phyloP scores from a whole-genome alignment of 1,284 basidiomycete species.

The Mycosarcoma maydis region DNA sequence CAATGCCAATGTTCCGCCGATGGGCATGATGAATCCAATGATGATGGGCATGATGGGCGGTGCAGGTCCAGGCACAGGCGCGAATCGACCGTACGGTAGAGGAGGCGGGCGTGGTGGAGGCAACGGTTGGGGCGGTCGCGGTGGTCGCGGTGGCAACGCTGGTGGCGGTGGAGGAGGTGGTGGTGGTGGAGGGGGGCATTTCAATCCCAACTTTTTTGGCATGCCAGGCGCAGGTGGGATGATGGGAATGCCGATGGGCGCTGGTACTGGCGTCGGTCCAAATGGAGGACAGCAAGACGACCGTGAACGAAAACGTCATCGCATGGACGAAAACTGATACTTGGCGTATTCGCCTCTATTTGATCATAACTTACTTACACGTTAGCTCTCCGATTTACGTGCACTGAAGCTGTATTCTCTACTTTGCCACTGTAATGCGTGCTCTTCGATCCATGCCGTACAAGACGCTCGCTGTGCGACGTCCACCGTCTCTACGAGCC shows the following conservation, averaged over 20 bases:
- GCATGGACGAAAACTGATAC: constrained; percentile 51
- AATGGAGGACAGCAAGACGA: constrained; percentile 21
- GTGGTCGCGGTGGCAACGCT: constrained; percentile 10
- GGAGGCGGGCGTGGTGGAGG: constrained; percentile 35
- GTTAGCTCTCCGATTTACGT: not conserved
- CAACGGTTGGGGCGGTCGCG: constrained; percentile 19
- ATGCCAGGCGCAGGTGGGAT: constrained; percentile 24
- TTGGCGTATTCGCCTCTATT: not conserved
- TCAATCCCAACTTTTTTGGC: constrained; percentile 56
- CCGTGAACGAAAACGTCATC: constrained; percentile 50
- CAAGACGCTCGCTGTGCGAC: no score
- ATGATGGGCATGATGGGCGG: constrained; percentile 57
- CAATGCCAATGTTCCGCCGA: not conserved
- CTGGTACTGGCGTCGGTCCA: constrained; percentile 10
- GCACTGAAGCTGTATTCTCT: no score
- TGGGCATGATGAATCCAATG: constrained; percentile 56
- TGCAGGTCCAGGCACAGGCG: constrained; percentile 17
- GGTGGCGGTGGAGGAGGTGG: not conserved
- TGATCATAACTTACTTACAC: constrained; percentile 1
- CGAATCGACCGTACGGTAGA: no score
- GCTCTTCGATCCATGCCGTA: no score
- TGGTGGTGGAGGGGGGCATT: constrained; percentile 32
- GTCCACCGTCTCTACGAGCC: no score
- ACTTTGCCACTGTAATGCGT: no score
- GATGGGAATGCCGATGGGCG: constrained; percentile 46